Base-by-base conservation (phyloP, 176 grass and related monocot genomes). In the Alloteropsis semialata region DNA sequence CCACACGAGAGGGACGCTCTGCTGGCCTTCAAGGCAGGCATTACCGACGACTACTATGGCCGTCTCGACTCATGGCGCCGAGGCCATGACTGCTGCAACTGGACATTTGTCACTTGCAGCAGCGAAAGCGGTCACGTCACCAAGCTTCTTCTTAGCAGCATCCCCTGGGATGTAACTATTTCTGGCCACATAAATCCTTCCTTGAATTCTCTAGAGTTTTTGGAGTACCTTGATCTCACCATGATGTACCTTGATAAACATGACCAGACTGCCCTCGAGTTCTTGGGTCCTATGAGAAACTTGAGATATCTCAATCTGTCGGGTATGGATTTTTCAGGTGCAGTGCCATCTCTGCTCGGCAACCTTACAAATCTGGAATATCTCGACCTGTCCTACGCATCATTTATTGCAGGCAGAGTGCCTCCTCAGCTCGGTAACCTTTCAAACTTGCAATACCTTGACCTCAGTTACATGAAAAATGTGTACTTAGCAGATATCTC, bases 141-240 rank as follows among this genome's bases (percentile, higher is more conserved):
- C 50, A 55, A 51, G 15, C 77, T 90, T 49, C 3, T 51, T 17
- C 78, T 90, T 36, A 10, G 33, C 15, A 5, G n/a, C n/a, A n/a
- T n/a, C n/a, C n/a, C n/a, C n/a, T n/a, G n/a, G n/a, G n/a, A 18
- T 17, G 83, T 15, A 13, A 41, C 0, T 28, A 72, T 90, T 50
- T 17, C 28, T 2, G 88, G 83, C 5, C 48, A 86, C 24, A 86
- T 86, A 55, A 86, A 42, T 34, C 7, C 83, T n/a, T 86, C 83
- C 29, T 41, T 90, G 55, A 17, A 46, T 19, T 50, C 34, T 18
- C 10, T 90, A 1, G 61, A 76, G 34, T 11, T 65, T 29, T 38
- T 90, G 5, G 69, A 68, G 10, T 18, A 71, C 53, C 21, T 90
- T 25, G 88, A 86, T 60, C 69, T 86, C 8, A 86, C 71, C 38